Percentiles rank a stretch among this genome's conserved stretches.
phyloP scores from a whole-genome alignment of 805 yeast genomes.

The Starmerella vitae region DNA sequence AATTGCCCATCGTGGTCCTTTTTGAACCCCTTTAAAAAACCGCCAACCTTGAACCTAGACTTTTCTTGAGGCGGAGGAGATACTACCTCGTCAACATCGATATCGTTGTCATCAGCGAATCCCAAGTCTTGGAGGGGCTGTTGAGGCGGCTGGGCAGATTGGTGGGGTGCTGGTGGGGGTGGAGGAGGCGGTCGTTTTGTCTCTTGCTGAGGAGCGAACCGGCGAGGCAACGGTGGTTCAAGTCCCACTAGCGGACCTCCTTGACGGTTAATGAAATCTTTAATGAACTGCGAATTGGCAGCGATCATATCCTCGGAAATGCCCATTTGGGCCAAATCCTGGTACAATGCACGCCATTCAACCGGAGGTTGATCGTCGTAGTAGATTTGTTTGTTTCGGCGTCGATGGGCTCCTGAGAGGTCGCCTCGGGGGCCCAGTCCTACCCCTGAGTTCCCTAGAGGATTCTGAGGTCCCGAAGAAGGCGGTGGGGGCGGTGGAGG shows the following conservation, averaged over 20 bases:
- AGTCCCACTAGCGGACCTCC: constrained; percentile 72
- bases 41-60: constrained; percentile 10
- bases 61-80: not conserved
- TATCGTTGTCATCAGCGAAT: not conserved
- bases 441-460: not conserved
- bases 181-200: constrained; percentile 26
- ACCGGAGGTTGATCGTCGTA: constrained; percentile 72
- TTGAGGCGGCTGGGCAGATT: constrained; percentile 1
- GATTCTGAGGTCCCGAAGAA: constrained; percentile 29
- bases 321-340: constrained; percentile 62
- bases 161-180: constrained; percentile 23
- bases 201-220: constrained; percentile 23
- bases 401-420: constrained; percentile 25
- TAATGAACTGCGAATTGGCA: constrained; percentile 69
- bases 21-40: constrained; percentile 10
- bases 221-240: constrained; percentile 73
- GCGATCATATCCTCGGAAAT: constrained; percentile 82
- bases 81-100: not conserved
- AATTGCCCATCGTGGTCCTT: not conserved
- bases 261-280: constrained; percentile 56
- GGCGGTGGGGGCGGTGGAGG: constrained; percentile 23
- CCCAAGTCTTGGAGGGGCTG: not conserved
- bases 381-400: constrained; percentile 33
- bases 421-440: constrained; percentile 54
- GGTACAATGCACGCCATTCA: constrained; percentile 67